phyloP scores from a whole-genome alignment of 306 rosid genomes.

The Cucumis cinereus region DNA sequence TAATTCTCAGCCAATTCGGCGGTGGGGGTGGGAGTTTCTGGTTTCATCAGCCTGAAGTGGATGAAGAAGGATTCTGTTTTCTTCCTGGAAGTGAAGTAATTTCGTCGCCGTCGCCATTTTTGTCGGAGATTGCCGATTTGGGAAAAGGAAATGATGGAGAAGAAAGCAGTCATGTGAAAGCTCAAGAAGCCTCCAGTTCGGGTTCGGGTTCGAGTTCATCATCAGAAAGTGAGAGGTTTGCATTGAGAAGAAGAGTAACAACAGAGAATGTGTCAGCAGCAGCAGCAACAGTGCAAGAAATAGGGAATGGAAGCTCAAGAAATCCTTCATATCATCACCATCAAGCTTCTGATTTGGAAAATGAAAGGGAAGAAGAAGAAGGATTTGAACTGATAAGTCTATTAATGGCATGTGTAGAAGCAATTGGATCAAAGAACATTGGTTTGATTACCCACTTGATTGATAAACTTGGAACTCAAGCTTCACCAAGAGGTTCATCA shows the following conservation, averaged over 20 bases:
- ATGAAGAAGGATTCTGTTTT: slow-evolving; percentile 50
- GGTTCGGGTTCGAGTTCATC: slow-evolving; percentile 40
- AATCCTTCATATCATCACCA: slow-evolving; percentile 33
- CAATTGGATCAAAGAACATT: slow-evolving; percentile 57
- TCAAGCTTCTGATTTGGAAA: slow-evolving; percentile 31
- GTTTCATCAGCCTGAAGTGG: slow-evolving; percentile 45
- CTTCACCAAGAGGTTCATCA: slow-evolving; percentile 55
- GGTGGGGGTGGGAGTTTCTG: slow-evolving; percentile 45
- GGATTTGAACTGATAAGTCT: slow-evolving; percentile 63
- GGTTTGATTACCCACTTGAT: slow-evolving; percentile 57
- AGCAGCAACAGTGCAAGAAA: slow-evolving; percentile 33
- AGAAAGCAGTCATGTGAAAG: slow-evolving; percentile 31
- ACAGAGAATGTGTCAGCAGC: slow-evolving; percentile 31
- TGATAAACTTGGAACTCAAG: slow-evolving; percentile 62
- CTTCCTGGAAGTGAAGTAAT: slow-evolving; percentile 52
- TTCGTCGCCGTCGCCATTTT: slow-evolving; percentile 42
- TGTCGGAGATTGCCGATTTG: slow-evolving; percentile 50
- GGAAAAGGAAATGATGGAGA: slow-evolving; percentile 37
- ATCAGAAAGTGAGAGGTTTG: slow-evolving; percentile 51
- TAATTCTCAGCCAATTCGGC: slow-evolving; percentile 44
- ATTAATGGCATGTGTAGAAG: slow-evolving; percentile 71
- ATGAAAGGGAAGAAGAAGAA: slow-evolving; percentile 36
- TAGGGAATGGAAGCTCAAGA: slow-evolving; percentile 46
- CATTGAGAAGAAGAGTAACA: slow-evolving; percentile 22
- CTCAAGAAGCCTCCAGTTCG: slow-evolving; percentile 16